Base-by-base conservation (phyloP, 2,329 filamentous ascomycete species). In the Phyllachora maydis region DNA sequence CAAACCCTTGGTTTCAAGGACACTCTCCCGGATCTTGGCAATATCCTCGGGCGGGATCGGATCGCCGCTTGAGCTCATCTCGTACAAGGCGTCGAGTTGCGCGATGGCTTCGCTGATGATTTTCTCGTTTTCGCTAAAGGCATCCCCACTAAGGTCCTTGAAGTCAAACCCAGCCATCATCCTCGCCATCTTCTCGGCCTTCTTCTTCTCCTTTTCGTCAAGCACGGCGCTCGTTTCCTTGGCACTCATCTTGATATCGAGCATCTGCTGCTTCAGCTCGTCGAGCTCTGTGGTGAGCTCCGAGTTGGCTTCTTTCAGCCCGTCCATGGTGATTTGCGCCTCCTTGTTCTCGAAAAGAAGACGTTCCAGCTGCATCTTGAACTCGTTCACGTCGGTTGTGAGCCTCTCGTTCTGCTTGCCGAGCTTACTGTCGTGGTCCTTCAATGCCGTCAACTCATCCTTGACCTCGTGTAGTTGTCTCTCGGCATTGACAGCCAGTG, bases 131-230 rank as follows among this genome's bases (percentile, higher is more conserved):
- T 88, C 77, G 35, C 82, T 92, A 46, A 95, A 91, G 16, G 90
- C 72, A 28, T 93, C 83, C 23, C 76, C 74, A 21, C 82, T 85
- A 16, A 98, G 65, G n/a, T n/a, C n/a, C n/a, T n/a, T n/a, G n/a
- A n/a, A n/a, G 40, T 98, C 85, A 39, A 98, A 95, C 4, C 85
- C 82, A 28, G 88, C 88, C 85, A 98, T 93, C 88, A 98, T 98
- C 62, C 93, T 78, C 20, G 88, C 88, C 88, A 98, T 98, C 52
- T 90, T 88, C 54, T 98, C 88, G 1, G 83, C 81, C 62, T 98
- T 98, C 55, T 82, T 83, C 59, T 82, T 85, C 52, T 95, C 90
- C 60, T 98, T 98, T 51, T 95, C 88, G 37, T 95, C 85, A 11
- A 90, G 55, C 10, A 81, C 74, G 6, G 82, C 82, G 21, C 68